Evolutionary conservation across 768 basidiomycete species (phyloP).

Genomic region (Mycena crocata): DNA sequence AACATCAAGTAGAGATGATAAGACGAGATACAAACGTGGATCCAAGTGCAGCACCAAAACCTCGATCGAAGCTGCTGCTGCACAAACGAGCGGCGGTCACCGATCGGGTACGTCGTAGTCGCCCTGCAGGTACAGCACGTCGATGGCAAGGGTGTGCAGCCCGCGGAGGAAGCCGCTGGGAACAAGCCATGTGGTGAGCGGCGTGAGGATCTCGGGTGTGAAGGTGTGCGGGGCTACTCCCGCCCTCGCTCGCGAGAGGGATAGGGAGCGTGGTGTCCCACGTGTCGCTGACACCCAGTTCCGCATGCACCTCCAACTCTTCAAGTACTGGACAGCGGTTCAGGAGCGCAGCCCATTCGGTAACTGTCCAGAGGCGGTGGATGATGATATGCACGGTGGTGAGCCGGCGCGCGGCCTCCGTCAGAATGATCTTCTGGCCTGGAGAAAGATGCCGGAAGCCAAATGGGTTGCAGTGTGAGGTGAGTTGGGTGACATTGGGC

Average conservation of each 20-base stretch:
- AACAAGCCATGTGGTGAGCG: constrained; percentile 26
- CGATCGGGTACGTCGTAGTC: constrained; percentile 22
- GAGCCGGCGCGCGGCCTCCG: background rate
- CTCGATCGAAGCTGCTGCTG: constrained; percentile 2
- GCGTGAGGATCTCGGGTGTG: constrained; percentile 20
- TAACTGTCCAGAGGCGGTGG: constrained; percentile 19
- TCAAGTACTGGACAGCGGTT: constrained; percentile 19
- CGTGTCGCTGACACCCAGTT: constrained; percentile 2
- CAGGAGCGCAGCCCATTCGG: constrained; percentile 28
- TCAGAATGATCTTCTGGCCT: background rate
- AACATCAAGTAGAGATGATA: background rate
- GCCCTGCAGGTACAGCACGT: constrained; percentile 13
- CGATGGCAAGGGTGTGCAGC: constrained; percentile 20
- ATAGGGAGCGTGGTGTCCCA: background rate
- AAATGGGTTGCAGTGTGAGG: constrained; percentile 26
- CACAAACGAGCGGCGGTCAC: constrained; percentile 11
- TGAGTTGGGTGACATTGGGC: constrained; percentile 17
- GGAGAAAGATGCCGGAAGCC: constrained; percentile 25
- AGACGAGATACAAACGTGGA: constrained; percentile 20
- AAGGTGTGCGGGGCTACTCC: no score
- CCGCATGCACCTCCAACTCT: constrained; percentile 3
- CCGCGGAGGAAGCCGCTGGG: constrained; percentile 9
- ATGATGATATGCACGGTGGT: constrained; percentile 13
- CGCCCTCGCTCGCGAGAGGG: no score
- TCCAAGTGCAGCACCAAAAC: constrained; percentile 26